phyloP scores from a whole-genome alignment of 1,284 basidiomycete genomes.

The Ganoderma leucocontextum region DNA sequence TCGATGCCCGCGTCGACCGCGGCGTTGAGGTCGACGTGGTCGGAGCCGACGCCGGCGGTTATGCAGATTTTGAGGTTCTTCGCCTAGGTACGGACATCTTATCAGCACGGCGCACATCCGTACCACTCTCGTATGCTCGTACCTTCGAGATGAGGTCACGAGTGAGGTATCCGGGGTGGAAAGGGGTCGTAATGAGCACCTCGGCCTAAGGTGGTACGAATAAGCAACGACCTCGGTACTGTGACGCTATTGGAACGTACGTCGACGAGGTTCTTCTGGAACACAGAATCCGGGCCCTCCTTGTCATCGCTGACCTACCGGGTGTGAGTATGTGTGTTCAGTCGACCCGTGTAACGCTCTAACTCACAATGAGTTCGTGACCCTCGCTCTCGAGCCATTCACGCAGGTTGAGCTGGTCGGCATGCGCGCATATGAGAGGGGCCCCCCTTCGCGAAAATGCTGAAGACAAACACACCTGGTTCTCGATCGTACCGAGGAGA shows the following conservation, averaged over 20 bases:
- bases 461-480: conserved; percentile 59
- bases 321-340: conserved; percentile 30
- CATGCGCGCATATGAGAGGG: background rate
- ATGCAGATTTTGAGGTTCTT: conserved; percentile 93
- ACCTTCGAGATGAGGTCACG: conserved; percentile 70
- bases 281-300: conserved; percentile 86
- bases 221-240: background rate
- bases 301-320: conserved; percentile 84
- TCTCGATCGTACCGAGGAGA: conserved; percentile 91
- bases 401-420: conserved; percentile 70
- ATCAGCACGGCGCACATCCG: background rate
- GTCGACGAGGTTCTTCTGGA: conserved; percentile 90
- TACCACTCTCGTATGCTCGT: background rate
- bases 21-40: conserved; percentile 92
- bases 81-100: conserved; percentile 54
- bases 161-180: conserved; percentile 92
- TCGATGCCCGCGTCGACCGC: conserved; percentile 86
- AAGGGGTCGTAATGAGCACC: conserved; percentile 90
- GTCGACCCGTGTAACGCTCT: conserved; percentile 15
- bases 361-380: conserved; percentile 75
- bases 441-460: background rate
- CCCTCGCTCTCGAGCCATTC: conserved; percentile 80
- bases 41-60: conserved; percentile 95
- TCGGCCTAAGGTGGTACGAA: conserved; percentile 54
- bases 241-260: conserved; percentile 49